A percentile compares a stretch with the other conserved stretches of the same genome.
Conservation (phyloP, 768 basidiomycete genomes). For the Termitomyces eurrhizus region DNA sequence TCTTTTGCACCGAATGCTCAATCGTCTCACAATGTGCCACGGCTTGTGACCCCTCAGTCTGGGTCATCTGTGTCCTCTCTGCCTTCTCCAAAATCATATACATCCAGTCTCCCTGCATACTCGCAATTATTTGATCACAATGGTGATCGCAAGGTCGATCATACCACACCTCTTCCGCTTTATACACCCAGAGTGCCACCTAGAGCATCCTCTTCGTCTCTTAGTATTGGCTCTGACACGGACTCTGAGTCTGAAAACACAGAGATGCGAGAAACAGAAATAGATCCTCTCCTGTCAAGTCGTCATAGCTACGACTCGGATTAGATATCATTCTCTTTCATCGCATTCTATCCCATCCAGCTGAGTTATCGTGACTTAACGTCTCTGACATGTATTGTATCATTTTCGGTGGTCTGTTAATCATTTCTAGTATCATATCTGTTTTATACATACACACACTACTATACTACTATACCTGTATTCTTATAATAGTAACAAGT, state of each 20-base stretch:
- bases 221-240: not conserved
- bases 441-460: not conserved
- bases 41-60: not conserved
- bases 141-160: conserved; percentile 70
- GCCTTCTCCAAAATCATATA: conserved; percentile 17
- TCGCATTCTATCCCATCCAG: not conserved
- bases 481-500: not conserved
- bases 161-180: conserved; percentile 56
- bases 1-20: conserved; percentile 31
- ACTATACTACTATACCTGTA: not conserved
- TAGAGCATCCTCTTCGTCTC: conserved; percentile 4
- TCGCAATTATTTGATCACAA: conserved; percentile 74
- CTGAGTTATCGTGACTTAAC: conserved; percentile 1
- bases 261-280: conserved; percentile 3
- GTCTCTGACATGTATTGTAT: not conserved
- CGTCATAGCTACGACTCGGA: conserved; percentile 1
- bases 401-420: not conserved
- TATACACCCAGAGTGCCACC: conserved; percentile 45
- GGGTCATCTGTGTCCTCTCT: conserved; percentile 12
- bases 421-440: not conserved
- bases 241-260: not conserved
- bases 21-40: conserved; percentile 13
- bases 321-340: not conserved
- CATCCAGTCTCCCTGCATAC: conserved; percentile 59
- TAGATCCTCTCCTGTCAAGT: conserved; percentile 4